Conservation (phyloP, 805 yeast species). For the Naumovozyma dairenensis region DNA sequence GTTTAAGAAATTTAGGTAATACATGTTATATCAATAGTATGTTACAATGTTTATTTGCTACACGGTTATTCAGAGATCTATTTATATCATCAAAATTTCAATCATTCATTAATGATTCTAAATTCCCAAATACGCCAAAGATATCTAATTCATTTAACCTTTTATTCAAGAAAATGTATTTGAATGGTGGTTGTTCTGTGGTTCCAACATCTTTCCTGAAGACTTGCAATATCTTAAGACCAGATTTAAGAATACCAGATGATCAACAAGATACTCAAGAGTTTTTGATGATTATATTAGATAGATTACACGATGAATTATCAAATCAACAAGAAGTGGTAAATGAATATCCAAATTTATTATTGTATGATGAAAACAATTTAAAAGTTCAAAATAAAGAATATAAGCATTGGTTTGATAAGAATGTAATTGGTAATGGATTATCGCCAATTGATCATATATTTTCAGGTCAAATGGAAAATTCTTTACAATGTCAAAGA, state of each 20-base stretch:
- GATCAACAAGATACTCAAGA: conserved; percentile 82
- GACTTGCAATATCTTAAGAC: conserved; percentile 42
- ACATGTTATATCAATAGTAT: conserved; percentile 72
- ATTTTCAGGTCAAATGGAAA: conserved; percentile 68
- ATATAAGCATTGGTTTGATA: conserved; percentile 53
- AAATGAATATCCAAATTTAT: conserved; percentile 31
- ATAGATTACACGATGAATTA: conserved; percentile 60
- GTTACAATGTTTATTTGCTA: conserved; percentile 57
- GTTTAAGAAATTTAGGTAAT: conserved; percentile 57
- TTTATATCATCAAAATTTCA: conserved; percentile 39
- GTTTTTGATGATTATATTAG: conserved; percentile 55
- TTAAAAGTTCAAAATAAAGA: conserved; percentile 33
- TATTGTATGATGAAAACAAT: conserved; percentile 26
- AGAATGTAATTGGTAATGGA: conserved; percentile 44
- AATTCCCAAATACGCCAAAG: conserved; percentile 2
- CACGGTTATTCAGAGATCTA: conserved; percentile 39
- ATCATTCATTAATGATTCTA: conserved; percentile 31
- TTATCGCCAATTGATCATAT: conserved; percentile 55
- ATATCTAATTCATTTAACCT: conserved; percentile 41
- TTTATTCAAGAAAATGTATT: conserved; percentile 47
- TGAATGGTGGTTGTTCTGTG: conserved; percentile 50
- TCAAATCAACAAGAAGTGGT: conserved; percentile 32
- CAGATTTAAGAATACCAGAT: conserved; percentile 57
- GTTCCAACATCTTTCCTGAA: conserved; percentile 58
- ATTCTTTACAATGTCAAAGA: conserved; percentile 48